Conservation (phyloP, 148 eudicot species). For the Selenicereus undatus region DNA sequence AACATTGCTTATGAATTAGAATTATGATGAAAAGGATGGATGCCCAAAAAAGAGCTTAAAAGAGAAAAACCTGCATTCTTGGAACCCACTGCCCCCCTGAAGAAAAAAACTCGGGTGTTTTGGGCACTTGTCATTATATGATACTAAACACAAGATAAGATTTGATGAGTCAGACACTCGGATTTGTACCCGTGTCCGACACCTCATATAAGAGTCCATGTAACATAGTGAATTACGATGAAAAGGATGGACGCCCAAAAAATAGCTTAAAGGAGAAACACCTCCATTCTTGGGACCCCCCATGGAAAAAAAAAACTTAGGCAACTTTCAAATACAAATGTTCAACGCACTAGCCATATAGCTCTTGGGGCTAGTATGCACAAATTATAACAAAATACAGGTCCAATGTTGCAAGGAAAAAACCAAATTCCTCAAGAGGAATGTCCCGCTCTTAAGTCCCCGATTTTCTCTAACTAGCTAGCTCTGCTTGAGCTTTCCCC, state of each 20-base stretch:
- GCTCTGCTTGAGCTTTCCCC: background rate
- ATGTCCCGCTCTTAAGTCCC: background rate
- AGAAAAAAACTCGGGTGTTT: too few relatives aligned
- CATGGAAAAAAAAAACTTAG: background rate
- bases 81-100: too few relatives aligned
- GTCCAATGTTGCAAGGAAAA: background rate
- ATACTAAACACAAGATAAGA: too few relatives aligned
- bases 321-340: background rate
- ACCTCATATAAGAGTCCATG: too few relatives aligned
- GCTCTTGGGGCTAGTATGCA: background rate
- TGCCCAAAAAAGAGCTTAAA: too few relatives aligned
- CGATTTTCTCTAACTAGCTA: background rate
- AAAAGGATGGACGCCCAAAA: too few relatives aligned
- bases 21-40: background rate
- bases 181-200: too few relatives aligned
- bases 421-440: background rate
- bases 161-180: too few relatives aligned
- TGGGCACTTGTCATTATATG: too few relatives aligned
- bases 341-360: background rate
- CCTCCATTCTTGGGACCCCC: background rate
- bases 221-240: background rate
- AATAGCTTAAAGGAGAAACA: background rate
- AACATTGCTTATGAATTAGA: background rate
- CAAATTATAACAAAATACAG: background rate
- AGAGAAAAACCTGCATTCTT: too few relatives aligned